Percentiles rank a stretch among this genome's conserved stretches.
Evolutionary conservation across 768 basidiomycete species (phyloP).

Genomic region (Hirschioporus abietinus): DNA sequence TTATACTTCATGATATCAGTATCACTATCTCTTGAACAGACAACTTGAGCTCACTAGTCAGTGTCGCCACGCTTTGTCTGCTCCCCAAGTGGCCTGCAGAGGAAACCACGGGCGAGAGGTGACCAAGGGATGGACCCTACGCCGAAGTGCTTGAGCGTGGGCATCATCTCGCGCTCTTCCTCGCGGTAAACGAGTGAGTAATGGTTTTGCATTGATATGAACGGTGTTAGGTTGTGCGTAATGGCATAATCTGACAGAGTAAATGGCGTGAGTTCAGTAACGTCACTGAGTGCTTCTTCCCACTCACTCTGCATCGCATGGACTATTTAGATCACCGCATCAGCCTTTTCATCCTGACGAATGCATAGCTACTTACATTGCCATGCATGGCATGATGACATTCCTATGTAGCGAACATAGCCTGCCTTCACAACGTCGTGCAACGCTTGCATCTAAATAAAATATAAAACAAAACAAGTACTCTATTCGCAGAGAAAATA

Average conservation of each 20-base stretch:
- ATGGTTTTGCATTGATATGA: conserved; percentile 70
- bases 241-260: conserved; percentile 49
- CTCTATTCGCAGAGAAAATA: neutral
- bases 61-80: conserved; percentile 35
- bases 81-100: conserved; percentile 35
- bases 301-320: conserved; percentile 49
- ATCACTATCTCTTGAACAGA: neutral
- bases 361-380: conserved; percentile 35
- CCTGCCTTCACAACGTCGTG: conserved; percentile 65
- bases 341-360: neutral
- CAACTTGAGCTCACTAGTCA: conserved; percentile 24
- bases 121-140: conserved; percentile 58
- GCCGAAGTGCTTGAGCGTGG: conserved; percentile 49
- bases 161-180: conserved; percentile 63
- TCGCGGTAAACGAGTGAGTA: conserved; percentile 59
- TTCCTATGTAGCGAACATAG: conserved; percentile 56
- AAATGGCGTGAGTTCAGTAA: neutral
- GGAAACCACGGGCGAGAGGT: conserved; percentile 47
- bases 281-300: neutral
- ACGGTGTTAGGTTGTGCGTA: conserved; percentile 49
- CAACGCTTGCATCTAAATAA: conserved; percentile 54
- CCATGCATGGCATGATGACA: conserved; percentile 50
- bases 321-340: conserved; percentile 26
- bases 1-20: conserved; percentile 12
- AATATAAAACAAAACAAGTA: conserved; percentile 5